These are phyloP conservation scores for Pseudogymnoascus sp. DNA, from an alignment of 2,329 filamentous ascomycete genomes.

Conservation along the genomic window DNA sequence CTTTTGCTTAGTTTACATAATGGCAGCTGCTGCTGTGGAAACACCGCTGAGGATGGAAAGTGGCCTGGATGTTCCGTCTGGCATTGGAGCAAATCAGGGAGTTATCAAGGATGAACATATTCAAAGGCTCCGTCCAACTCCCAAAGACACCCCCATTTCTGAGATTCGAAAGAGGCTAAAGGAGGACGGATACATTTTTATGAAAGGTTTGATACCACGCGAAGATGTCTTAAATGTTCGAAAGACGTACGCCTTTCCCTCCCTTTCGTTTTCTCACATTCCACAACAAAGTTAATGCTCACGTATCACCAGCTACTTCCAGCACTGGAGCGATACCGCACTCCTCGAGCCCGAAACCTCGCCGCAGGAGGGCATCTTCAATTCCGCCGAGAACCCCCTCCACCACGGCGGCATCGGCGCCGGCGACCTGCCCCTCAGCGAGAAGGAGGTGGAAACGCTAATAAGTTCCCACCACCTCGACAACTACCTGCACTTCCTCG, in stretches of 20 bases:
- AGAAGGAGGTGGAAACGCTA: neutral
- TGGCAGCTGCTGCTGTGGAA: neutral
- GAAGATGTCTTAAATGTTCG: neutral
- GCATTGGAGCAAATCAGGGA: neutral
- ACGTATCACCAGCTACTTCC: constrained; percentile 37
- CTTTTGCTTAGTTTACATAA: neutral
- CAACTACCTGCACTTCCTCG: neutral
- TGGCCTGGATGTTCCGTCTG: neutral
- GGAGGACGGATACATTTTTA: neutral
- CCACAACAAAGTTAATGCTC: neutral
- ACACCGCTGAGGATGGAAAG: neutral
- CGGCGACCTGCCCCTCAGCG: neutral
- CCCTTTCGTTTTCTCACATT: neutral
- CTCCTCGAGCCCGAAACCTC: constrained; percentile 46
- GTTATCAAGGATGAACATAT: constrained; percentile 1
- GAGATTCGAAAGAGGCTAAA: constrained; percentile 1
- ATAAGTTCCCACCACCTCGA: neutral
- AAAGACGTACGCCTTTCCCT: neutral
- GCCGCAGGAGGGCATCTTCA: constrained; percentile 46
- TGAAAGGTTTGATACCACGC: constrained; percentile 1
- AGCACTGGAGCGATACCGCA: constrained; percentile 44
- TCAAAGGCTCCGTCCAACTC: neutral
- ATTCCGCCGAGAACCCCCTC: constrained; percentile 23
- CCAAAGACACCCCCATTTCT: neutral
- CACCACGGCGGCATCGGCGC: constrained; percentile 6